phyloP scores from a whole-genome alignment of 208 protist genomes.

The Trypanosoma grayi region DNA sequence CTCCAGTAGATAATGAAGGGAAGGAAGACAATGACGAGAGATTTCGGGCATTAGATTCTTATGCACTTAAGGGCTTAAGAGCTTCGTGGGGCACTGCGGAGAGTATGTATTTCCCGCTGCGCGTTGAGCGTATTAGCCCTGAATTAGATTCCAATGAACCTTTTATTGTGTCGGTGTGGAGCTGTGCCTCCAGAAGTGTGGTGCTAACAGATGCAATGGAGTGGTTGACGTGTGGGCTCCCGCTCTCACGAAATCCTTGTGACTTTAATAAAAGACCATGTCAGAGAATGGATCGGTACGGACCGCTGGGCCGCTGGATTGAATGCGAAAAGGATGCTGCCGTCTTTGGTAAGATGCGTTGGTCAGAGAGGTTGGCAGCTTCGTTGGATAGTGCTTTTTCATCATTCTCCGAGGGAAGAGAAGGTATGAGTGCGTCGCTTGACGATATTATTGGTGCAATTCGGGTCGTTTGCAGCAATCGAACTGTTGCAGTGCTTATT shows the following conservation, averaged over 20 bases:
- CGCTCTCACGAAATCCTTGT: slow-evolving; percentile 17
- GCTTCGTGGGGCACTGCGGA: slow-evolving; percentile 61
- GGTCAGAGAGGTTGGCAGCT: slow-evolving; percentile 30
- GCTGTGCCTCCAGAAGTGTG: slow-evolving; percentile 26
- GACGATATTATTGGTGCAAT: neutral
- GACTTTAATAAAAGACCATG: neutral
- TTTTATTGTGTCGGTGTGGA: slow-evolving; percentile 29
- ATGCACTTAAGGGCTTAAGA: slow-evolving; percentile 45
- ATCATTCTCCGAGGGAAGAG: neutral
- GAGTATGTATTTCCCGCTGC: slow-evolving; percentile 67
- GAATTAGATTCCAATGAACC: slow-evolving; percentile 27
- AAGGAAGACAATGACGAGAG: neutral
- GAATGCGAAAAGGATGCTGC: slow-evolving; percentile 4
- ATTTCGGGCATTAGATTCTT: slow-evolving; percentile 37
- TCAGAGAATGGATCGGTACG: slow-evolving; percentile 32
- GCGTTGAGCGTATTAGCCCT: slow-evolving; percentile 54
- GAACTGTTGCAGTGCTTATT: slow-evolving; percentile 14
- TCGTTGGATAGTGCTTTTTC: slow-evolving; percentile 9
- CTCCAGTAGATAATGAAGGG: neutral
- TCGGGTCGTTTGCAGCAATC: slow-evolving; percentile 5
- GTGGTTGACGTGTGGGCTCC: slow-evolving; percentile 36
- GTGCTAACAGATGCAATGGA: slow-evolving; percentile 31
- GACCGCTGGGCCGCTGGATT: slow-evolving; percentile 45
- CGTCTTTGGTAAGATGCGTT: slow-evolving; percentile 35
- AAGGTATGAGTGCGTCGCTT: no score